Base-by-base conservation (phyloP, 2,329 filamentous ascomycete genomes). In the Tolypocladium sp. region DNA sequence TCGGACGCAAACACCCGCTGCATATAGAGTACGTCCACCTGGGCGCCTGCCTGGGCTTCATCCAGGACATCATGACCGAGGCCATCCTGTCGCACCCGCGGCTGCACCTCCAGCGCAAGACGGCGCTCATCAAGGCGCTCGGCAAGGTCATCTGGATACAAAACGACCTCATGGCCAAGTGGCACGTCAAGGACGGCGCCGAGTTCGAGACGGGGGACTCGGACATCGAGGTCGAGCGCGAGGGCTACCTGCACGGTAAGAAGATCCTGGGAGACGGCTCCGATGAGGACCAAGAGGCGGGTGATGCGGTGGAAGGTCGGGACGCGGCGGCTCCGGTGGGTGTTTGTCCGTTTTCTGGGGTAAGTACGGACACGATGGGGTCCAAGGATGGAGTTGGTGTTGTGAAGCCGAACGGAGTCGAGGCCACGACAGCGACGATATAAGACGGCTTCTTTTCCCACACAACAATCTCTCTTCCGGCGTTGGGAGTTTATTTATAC, bases 101-200 rank as follows among this genome's bases (percentile, higher is more conserved):
- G 3, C 77, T 94, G 42, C 79, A 81, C 42, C 79, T 90, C 66
- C 77, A 80, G 59, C 82, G 82, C 72, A 92, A 92, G 75, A 86
- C 88, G 22, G 86, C 83, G 27, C 80, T 93, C 5, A 81, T 92
- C 54, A 89, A 88, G 69, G 90, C 90, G 1, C 77, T 93, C 27
- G 85, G 85, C 62, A 93, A 94, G 71, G 86, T 93, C 33, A 87
- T 93, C 63, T 93, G 90, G 89, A 92, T 93, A 64, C 90, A 93
- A 73, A 93, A 93, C 69, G 90, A 93, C 71, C 79, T 93, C 37
- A 90, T 93, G 71, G 88, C 89, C n/a, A 89, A 88, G 71, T 92
- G 89, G 87, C 89, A 91, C 66, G 83, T 90, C 41, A 79, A 82
- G 40, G 86, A 90, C 63, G 86, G 86, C 56, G 82, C 86, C 41